Base-by-base conservation (phyloP, 148 eudicot species). In the Chenopodium berlandieri region DNA sequence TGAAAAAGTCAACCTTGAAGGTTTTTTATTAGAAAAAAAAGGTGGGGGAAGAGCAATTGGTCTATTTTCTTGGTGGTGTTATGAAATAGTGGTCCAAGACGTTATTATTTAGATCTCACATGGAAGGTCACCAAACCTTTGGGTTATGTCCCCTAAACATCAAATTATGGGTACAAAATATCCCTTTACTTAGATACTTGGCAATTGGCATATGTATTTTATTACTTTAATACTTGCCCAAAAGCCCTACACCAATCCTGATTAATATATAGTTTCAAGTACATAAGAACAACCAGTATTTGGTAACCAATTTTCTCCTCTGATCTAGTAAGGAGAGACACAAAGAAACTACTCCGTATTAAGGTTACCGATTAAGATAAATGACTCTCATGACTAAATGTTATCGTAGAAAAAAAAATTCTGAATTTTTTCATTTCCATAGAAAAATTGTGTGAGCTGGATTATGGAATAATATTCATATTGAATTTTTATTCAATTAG, bases 101-200 rank as follows among this genome's bases (percentile, higher is more conserved):
- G 60, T 67, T 77, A 63, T 64, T 11, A 44, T 25, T 20, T 40
- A 2, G 54, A 50, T 50, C 8, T 82, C 84, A 77, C 84, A 82
- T 77, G 84, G 66, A 82, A 77, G 27, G 8, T 72, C 77, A 82
- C 81, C 84, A 77, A 82, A 82, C 76, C 37, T 47, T 44, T 17
- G 37, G 48, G 62, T 76, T 76, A 70, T 82, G 76, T 82, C 58
- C 84, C 77, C 76, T 14, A 30, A 77, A 31, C 11, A 56, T 27
- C 3, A 67, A 48, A 76, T 62, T 9, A 76, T 60, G 11, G 37
- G 52, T 12, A 63, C 32, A 76, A 19, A 56, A n/a, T 70, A 58
- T 71, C 60, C 60, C 56, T 71, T 82, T 9, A 25, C 25, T 25
- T 71, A 71, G 32, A 67, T 77, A 65, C 31, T 77, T 22, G 25